A percentile compares a stretch with the other conserved stretches of the same genome.
Conservation (phyloP, 352 stramenopile genomes). For the Blastocystis sp. region DNA sequence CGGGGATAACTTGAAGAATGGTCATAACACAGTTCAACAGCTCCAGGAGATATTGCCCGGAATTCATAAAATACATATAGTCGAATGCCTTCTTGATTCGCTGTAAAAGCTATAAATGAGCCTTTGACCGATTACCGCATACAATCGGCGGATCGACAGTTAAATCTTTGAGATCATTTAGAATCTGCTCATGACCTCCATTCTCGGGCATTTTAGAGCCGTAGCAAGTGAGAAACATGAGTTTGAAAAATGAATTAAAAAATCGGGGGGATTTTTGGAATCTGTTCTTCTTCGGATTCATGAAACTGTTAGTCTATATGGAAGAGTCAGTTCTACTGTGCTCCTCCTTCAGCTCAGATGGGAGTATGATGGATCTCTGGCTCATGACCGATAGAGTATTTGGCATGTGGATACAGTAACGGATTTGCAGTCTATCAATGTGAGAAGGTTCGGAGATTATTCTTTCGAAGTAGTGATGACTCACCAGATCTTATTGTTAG, state of each 20-base stretch:
- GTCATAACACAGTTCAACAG: neutral
- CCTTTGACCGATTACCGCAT: neutral
- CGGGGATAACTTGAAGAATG: neutral
- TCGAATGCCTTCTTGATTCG: slow-evolving; percentile 30
- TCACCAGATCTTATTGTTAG: neutral
- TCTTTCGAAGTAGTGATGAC: slow-evolving; percentile 10
- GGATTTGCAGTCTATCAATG: slow-evolving; percentile 53
- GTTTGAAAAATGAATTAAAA: neutral
- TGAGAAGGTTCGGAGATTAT: neutral
- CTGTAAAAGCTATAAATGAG: slow-evolving; percentile 17
- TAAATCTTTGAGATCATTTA: slow-evolving; percentile 34
- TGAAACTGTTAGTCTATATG: neutral
- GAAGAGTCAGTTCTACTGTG: neutral
- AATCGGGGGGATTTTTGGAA: neutral
- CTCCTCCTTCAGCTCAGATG: slow-evolving; percentile 34
- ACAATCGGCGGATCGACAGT: slow-evolving; percentile 29
- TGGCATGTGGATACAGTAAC: slow-evolving; percentile 55
- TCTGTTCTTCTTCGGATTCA: neutral
- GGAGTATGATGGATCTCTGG: neutral
- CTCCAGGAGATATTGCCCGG: neutral
- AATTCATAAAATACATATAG: slow-evolving; percentile 29
- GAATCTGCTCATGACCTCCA: neutral
- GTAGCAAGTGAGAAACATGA: neutral
- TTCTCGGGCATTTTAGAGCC: neutral
- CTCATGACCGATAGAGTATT: neutral